These are phyloP conservation scores for Triadica sebifera DNA, from an alignment of 345 rosid genomes.

Conservation along the genomic window DNA sequence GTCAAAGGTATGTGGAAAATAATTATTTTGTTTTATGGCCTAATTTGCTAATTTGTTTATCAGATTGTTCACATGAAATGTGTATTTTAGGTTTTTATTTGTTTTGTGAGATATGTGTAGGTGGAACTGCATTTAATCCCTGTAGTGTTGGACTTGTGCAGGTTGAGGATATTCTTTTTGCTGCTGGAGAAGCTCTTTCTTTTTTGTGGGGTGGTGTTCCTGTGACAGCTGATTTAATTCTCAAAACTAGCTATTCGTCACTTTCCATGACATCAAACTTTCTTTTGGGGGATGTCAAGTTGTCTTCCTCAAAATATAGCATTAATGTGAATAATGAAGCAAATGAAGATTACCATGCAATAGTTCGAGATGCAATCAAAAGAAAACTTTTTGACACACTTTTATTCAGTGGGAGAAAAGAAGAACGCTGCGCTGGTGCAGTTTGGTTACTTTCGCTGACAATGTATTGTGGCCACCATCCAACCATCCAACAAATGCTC, in stretches of 20 bases:
- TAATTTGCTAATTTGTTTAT: not conserved
- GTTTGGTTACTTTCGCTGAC: constrained; percentile 89
- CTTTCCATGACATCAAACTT: constrained; percentile 85
- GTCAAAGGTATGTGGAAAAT: constrained; percentile 62
- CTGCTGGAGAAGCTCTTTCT: constrained; percentile 93
- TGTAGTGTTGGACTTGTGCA: constrained; percentile 34
- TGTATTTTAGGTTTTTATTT: not conserved
- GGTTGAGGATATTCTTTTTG: constrained; percentile 96
- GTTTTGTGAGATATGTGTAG: not conserved
- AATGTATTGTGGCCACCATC: constrained; percentile 87
- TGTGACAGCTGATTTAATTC: constrained; percentile 81
- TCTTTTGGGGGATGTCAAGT: constrained; percentile 69
- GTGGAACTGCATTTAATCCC: constrained; percentile 14
- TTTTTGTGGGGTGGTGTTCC: constrained; percentile 95
- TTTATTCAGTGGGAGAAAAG: constrained; percentile 82
- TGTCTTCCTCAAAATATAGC: constrained; percentile 40
- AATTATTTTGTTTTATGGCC: not conserved
- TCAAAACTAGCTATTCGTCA: constrained; percentile 79
- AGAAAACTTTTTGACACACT: constrained; percentile 82
- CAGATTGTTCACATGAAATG: not conserved
- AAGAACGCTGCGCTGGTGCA: constrained; percentile 96
- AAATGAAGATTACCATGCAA: constrained; percentile 45
- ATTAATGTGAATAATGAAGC: constrained; percentile 42
- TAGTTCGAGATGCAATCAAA: constrained; percentile 59
- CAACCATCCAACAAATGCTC: constrained; percentile 78